Base-by-base conservation (phyloP, 164 flowering plant species). In the Tinospora cordifolia region DNA sequence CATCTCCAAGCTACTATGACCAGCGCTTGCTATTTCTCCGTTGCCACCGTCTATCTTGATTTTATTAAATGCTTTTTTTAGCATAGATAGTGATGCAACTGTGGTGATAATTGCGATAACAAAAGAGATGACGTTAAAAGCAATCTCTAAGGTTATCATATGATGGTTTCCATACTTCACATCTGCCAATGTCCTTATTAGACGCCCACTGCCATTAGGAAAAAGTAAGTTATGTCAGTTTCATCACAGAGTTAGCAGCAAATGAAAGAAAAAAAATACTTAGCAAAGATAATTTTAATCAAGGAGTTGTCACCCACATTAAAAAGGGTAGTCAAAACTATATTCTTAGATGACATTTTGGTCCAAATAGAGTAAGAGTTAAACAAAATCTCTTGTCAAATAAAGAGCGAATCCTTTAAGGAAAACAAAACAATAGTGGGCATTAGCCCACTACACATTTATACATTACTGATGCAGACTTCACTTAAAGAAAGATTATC, bases 181-280 rank as follows among this genome's bases (percentile, higher is more conserved):
- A 75, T 95, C 98, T 57, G 97, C 92, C 6, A 86, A 77, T 62
- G 97, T 95, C 81, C 90, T 84, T 66, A 95, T 83, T 40, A 92
- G 73, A 58, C 91, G 83, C 49, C 97, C 98, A 79, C 99, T 95
- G 97, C 54, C 63, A 66, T 10, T n/a, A 72, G 22, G 36, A 40
- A 69, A 19, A 67, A n/a, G 44, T 36, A 39, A 75, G 8, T 24
- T 3, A 26, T 60, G 63, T 60, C 14, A 60, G 63, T 54, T 22
- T 14, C 47, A 54, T 54, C 14, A 8, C n/a, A 54, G 47, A 30
- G 36, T 30, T 30, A 30, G 36, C 36, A 30, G 36, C 36, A 2
- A 30, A 30, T 30, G 36, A 30, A 30, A 30, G 36, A 30, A 30
- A 30, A 4, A 30, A 30, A 30, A 30, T 30, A 30, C 36, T 30